A percentile compares a stretch with the other conserved stretches of the same genome.
These are phyloP conservation scores for Fusarium sp. DNA, from an alignment of 2,329 filamentous ascomycete species.

Conservation along the genomic window DNA sequence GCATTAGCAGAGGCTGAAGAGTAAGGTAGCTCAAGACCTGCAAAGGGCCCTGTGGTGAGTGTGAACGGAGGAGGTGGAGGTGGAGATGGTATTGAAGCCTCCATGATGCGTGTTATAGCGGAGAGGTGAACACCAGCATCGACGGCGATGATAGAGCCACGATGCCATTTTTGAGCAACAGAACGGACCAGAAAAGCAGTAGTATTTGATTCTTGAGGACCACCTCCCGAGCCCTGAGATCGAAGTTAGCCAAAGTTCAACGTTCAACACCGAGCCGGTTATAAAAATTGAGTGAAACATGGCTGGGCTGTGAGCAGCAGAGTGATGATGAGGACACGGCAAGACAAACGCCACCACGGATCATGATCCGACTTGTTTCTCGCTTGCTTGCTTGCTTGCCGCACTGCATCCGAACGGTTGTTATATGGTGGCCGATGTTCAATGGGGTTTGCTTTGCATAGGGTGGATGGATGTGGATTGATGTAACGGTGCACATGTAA, in stretches of 20 bases:
- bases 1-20: conserved; percentile 81
- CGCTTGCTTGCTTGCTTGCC: conserved; percentile 1
- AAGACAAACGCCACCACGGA: conserved; percentile 22
- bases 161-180: conserved; percentile 80
- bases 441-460: neutral
- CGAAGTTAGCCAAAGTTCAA: conserved; percentile 31
- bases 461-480: too few relatives aligned
- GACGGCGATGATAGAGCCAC: conserved; percentile 88
- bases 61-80: conserved; percentile 61
- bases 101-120: conserved; percentile 83
- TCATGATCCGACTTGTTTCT: conserved; percentile 9
- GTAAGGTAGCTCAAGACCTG: conserved; percentile 79
- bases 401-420: conserved; percentile 11
- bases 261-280: neutral
- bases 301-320: conserved; percentile 18
- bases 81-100: conserved; percentile 63
- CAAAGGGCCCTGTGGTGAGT: conserved; percentile 79
- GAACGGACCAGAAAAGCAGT: conserved; percentile 92
- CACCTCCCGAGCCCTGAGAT: conserved; percentile 84
- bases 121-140: conserved; percentile 93
- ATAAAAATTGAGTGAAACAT: conserved; percentile 13
- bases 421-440: conserved; percentile 4
- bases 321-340: neutral
- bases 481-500: conserved; percentile 25
- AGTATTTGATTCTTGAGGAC: conserved; percentile 89